Conservation (phyloP, 2,329 filamentous ascomycete genomes). For the Fusarium nisikadoi region DNA sequence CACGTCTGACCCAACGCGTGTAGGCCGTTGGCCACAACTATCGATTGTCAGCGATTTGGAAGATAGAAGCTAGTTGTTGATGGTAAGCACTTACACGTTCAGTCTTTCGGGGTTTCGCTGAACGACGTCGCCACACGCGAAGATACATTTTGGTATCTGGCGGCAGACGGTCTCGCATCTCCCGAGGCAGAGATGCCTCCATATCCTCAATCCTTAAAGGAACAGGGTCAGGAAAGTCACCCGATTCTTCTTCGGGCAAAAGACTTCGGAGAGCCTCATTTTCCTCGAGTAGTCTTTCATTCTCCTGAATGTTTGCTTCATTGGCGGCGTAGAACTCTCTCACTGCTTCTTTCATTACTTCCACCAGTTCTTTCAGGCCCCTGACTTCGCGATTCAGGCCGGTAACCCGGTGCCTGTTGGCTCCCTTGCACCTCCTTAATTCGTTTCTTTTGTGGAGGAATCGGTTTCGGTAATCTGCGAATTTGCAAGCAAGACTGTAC, state of each 20-base stretch:
- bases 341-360: not conserved
- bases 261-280: not conserved
- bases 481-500: fast-evolving
- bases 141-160: fast-evolving
- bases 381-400: fast-evolving
- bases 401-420: not conserved
- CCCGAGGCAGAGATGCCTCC: not conserved
- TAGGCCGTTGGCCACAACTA: constrained; percentile 19
- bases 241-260: not conserved
- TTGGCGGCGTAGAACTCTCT: not conserved
- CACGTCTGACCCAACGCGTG: not conserved
- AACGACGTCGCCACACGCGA: not conserved
- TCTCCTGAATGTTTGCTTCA: not conserved
- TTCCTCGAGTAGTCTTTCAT: not conserved
- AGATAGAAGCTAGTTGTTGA: fast-evolving
- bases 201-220: not conserved
- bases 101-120: not conserved
- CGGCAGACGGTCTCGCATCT: fast-evolving
- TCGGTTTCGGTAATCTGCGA: not conserved
- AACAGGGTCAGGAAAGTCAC: not conserved
- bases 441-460: not conserved
- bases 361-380: fast-evolving
- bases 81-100: constrained; percentile 1
- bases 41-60: not conserved
- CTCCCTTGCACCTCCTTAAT: not conserved